Evolutionary conservation across 352 stramenopile genomes (phyloP).

Genomic region (Thraustochytrium striatum): DNA sequence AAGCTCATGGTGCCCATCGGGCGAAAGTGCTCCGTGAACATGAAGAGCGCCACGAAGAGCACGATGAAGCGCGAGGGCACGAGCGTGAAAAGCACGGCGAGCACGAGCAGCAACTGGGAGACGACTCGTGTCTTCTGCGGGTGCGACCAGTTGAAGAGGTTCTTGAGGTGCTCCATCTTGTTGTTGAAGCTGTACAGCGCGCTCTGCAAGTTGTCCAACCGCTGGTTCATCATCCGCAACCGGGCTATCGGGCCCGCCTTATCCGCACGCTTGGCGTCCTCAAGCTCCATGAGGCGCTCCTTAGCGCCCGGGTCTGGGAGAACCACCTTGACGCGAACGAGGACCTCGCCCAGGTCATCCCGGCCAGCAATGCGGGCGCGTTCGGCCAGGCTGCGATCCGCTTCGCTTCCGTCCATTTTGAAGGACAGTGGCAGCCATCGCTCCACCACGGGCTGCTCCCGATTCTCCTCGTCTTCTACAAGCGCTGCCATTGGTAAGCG

Average conservation of each 20-base stretch:
- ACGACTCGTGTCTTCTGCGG: conserved; percentile 25
- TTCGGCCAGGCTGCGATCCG: background rate
- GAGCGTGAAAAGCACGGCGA: conserved; percentile 25
- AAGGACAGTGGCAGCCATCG: conserved; percentile 14
- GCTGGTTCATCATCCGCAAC: conserved; percentile 34
- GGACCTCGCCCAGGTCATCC: background rate
- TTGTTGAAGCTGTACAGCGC: conserved; percentile 40
- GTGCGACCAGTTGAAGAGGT: conserved; percentile 50
- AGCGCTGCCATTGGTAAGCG: conserved; percentile 17
- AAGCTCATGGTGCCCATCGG: conserved; percentile 41
- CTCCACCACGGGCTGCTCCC: conserved; percentile 40
- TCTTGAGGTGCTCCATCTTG: conserved; percentile 48
- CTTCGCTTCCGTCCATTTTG: background rate
- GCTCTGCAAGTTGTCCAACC: conserved; percentile 21
- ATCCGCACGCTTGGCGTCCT: conserved; percentile 40
- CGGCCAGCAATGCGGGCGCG: background rate
- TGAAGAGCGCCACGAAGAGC: conserved; percentile 48
- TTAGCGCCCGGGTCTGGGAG: conserved; percentile 14
- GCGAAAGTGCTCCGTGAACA: conserved; percentile 50
- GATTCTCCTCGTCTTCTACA: conserved; percentile 9
- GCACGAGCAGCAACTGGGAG: conserved; percentile 13
- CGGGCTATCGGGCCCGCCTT: background rate
- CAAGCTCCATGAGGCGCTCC: conserved; percentile 28
- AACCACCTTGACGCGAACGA: conserved; percentile 21
- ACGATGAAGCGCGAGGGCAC: conserved; percentile 41